Evolutionary conservation across 306 rosid genomes (phyloP).

Genomic region (Cyclanthera cordifolia): DNA sequence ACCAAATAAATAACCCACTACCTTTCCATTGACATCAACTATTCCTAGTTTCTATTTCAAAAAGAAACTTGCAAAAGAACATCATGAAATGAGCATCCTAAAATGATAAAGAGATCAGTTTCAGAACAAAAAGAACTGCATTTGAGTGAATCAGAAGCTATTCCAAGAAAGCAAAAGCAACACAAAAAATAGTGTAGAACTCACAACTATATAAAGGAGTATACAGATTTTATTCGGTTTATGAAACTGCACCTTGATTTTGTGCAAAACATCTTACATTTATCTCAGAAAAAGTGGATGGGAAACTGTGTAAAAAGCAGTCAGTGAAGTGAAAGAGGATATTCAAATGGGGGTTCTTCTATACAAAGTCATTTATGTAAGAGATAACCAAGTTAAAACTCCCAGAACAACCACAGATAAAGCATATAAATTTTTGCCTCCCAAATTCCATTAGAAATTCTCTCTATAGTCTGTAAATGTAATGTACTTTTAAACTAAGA

Average conservation of each 20-base stretch:
- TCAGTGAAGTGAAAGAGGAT: constrained; percentile 1
- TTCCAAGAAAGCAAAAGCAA: neutral
- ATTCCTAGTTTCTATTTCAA: too few relatives aligned
- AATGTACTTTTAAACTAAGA: constrained; percentile 6
- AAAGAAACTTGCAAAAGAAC: neutral
- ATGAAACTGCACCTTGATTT: neutral
- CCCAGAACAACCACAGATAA: neutral
- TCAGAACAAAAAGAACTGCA: neutral
- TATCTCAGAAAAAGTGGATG: neutral
- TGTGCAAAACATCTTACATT: constrained; percentile 11
- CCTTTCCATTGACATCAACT: too few relatives aligned
- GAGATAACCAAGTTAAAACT: neutral
- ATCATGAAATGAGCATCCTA: neutral
- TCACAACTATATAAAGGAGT: constrained; percentile 3
- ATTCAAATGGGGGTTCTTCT: neutral
- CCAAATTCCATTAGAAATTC: constrained; percentile 12
- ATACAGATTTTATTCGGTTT: constrained; percentile 1
- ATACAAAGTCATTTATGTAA: constrained; percentile 5
- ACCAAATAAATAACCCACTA: too few relatives aligned
- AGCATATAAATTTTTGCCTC: constrained; percentile 7
- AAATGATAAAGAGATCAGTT: too few relatives aligned
- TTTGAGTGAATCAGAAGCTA: neutral
- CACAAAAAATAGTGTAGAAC: neutral
- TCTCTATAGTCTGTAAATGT: constrained; percentile 9
- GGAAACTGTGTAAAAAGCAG: neutral